These are phyloP conservation scores for Galeopsis tetrahit DNA, from an alignment of 257 asterid species.

Conservation along the genomic window DNA sequence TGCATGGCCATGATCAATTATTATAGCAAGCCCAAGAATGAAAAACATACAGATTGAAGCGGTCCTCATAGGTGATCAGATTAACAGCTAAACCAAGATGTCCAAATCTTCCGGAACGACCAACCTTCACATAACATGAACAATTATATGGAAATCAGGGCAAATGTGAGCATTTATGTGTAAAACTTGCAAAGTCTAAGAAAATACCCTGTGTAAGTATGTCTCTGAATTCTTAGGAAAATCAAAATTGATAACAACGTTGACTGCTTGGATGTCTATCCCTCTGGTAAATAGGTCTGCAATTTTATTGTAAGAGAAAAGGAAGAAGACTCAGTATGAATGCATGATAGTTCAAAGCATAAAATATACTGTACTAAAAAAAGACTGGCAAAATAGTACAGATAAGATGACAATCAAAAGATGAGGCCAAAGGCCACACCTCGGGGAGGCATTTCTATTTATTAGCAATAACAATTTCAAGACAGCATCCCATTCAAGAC, in stretches of 20 bases:
- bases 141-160: conserved; percentile 7
- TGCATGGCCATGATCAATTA: background rate
- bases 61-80: conserved; percentile 84
- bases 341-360: conserved; percentile 17
- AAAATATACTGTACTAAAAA: background rate
- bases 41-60: conserved; percentile 74
- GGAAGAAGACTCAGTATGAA: conserved; percentile 10
- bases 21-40: conserved; percentile 9
- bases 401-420: conserved; percentile 16
- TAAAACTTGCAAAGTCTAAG: conserved; percentile 28
- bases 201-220: conserved; percentile 82
- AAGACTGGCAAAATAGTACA: background rate
- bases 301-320: conserved; percentile 23
- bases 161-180: conserved; percentile 4
- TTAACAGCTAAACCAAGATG: conserved; percentile 94
- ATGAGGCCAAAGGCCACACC: background rate
- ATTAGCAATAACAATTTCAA: conserved; percentile 21
- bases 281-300: conserved; percentile 91
- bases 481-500: background rate
- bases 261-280: conserved; percentile 90
- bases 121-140: conserved; percentile 59
- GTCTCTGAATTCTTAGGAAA: conserved; percentile 87
- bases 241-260: conserved; percentile 85
- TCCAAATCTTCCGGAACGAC: conserved; percentile 94
- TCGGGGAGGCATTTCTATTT: conserved; percentile 6